These are phyloP conservation scores for Monosporascus sp. DNA, from an alignment of 2,329 filamentous ascomycete species.

Conservation along the genomic window DNA sequence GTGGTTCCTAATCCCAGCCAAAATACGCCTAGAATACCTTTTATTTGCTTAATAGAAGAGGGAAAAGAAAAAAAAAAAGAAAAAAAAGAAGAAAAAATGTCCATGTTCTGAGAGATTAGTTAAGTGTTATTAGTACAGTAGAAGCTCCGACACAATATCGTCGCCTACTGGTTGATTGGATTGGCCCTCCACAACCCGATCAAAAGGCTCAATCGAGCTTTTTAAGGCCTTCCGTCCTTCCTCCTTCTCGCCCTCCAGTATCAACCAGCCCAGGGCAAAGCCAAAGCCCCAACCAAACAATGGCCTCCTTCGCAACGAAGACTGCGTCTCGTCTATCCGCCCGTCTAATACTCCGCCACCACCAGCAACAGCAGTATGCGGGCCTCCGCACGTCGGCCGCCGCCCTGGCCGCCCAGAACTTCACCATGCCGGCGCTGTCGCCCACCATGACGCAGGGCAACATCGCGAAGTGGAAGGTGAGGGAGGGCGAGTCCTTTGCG, in stretches of 20 bases:
- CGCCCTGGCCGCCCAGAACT: slow-evolving; percentile 72
- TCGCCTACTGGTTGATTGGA: not conserved
- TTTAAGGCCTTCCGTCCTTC: slow-evolving; percentile 14
- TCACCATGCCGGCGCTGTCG: slow-evolving; percentile 86
- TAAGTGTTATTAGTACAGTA: not conserved
- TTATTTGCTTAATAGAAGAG: not conserved
- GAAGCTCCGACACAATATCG: not conserved
- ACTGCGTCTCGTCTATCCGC: slow-evolving; percentile 59
- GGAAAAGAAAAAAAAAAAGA: slow-evolving; percentile 6
- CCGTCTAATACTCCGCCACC: slow-evolving; percentile 39
- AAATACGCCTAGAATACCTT: too few species aligned
- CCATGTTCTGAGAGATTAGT: not conserved
- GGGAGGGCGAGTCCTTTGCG: slow-evolving; percentile 77
- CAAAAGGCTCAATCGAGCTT: slow-evolving; percentile 26
- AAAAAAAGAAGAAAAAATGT: not conserved
- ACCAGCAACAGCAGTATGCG: not conserved
- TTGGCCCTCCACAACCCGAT: slow-evolving; percentile 1
- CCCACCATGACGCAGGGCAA: slow-evolving; percentile 94
- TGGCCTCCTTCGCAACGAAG: slow-evolving; percentile 58
- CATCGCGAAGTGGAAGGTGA: slow-evolving; percentile 79
- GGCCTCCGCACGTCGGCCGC: slow-evolving; percentile 60
- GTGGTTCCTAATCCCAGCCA: not conserved
- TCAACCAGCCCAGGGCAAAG: slow-evolving; percentile 3
- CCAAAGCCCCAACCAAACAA: slow-evolving; percentile 31
- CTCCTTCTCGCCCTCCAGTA: slow-evolving; percentile 14